Conservation (phyloP, 345 rosid species). For the Pugionium cornutum region DNA sequence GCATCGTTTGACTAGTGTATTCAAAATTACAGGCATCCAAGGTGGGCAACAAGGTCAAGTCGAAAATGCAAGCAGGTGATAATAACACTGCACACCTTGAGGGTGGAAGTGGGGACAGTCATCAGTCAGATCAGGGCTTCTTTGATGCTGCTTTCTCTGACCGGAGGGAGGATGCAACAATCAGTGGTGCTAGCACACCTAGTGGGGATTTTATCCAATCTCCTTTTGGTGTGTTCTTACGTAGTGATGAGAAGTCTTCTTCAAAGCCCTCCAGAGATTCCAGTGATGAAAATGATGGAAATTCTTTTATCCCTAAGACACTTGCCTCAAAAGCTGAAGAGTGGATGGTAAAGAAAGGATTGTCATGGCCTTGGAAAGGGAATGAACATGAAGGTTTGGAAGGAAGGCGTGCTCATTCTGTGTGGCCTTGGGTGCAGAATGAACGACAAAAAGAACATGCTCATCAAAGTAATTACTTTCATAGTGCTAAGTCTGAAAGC, state of each 20-base stretch:
- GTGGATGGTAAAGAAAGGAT: conserved; percentile 76
- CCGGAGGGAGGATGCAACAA: conserved; percentile 70
- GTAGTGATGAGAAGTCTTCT: conserved; percentile 52
- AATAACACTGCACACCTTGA: conserved; percentile 51
- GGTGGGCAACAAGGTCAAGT: conserved; percentile 82
- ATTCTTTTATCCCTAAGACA: conserved; percentile 61
- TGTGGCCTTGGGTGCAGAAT: conserved; percentile 61
- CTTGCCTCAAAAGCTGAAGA: conserved; percentile 80
- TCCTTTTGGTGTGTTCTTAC: conserved; percentile 60
- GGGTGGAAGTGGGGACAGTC: conserved; percentile 76
- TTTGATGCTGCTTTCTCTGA: conserved; percentile 58
- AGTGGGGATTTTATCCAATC: conserved; percentile 63
- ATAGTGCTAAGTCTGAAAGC: conserved; percentile 51
- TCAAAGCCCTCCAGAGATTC: conserved; percentile 51
- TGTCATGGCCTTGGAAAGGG: conserved; percentile 97
- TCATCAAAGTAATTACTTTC: conserved; percentile 48
- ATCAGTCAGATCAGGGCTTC: conserved; percentile 67
- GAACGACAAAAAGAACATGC: conserved; percentile 59
- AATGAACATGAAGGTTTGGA: conserved; percentile 61
- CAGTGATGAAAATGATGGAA: conserved; percentile 71
- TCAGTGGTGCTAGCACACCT: conserved; percentile 78
- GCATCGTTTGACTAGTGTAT: conserved; percentile 40
- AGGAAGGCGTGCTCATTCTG: conserved; percentile 54
- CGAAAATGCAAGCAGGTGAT: conserved; percentile 67
- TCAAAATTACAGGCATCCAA: conserved; percentile 64